These are phyloP conservation scores for Xerocomus potaroensis DNA, from an alignment of 768 basidiomycete genomes.

Conservation along the genomic window DNA sequence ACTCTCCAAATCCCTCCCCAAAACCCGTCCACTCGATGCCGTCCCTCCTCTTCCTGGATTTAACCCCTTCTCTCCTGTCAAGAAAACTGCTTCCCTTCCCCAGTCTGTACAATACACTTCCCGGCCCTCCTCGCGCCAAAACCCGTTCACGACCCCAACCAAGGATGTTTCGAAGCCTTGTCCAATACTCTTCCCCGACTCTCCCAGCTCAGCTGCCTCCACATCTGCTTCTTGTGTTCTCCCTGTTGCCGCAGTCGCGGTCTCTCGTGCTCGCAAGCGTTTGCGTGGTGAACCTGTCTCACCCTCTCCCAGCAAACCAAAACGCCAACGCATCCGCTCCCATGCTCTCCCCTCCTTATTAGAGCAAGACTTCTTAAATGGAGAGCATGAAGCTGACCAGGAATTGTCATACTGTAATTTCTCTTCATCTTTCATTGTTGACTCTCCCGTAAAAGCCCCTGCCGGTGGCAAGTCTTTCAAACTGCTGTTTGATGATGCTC, in stretches of 20 bases:
- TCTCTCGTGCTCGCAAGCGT: constrained; percentile 73
- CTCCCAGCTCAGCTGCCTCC: constrained; percentile 33
- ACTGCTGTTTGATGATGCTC: constrained; percentile 59
- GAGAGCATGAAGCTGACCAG: constrained; percentile 36
- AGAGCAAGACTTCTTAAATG: constrained; percentile 25
- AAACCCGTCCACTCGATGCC: constrained; percentile 48
- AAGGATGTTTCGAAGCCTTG: constrained; percentile 31
- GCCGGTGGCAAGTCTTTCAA: constrained; percentile 59
- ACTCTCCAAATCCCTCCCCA: constrained; percentile 52
- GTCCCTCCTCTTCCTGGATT: constrained; percentile 52
- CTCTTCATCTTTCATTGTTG: constrained; percentile 54
- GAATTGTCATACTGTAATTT: constrained; percentile 23
- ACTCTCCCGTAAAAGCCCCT: constrained; percentile 67
- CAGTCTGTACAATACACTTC: too few species aligned
- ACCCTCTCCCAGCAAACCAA: constrained; percentile 75
- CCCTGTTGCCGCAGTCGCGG: constrained; percentile 36
- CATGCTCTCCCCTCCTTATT: constrained; percentile 37
- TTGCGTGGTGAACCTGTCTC: constrained; percentile 81
- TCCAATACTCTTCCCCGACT: constrained; percentile 43
- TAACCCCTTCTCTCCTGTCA: constrained; percentile 79
- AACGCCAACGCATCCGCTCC: constrained; percentile 54
- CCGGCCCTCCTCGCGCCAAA: constrained; percentile 22
- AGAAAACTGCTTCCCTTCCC: constrained; percentile 34
- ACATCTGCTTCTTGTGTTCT: constrained; percentile 17
- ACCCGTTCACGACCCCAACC: constrained; percentile 45